phyloP scores from a whole-genome alignment of 768 basidiomycete genomes.

The Tulasnella sp. region DNA sequence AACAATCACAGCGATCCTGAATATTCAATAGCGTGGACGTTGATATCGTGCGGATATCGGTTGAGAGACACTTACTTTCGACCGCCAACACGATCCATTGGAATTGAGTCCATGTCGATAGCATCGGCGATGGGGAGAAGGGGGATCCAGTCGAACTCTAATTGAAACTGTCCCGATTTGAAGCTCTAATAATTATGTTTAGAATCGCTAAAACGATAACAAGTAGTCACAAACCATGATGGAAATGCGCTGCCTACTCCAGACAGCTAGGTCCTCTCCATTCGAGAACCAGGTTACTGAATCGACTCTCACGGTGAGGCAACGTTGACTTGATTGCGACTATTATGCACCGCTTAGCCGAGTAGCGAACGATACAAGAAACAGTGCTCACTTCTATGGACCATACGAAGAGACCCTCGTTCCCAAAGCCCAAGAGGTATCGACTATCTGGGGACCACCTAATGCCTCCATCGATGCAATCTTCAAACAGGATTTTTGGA shows the following conservation, averaged over 20 bases:
- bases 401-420: not conserved
- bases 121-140: no score
- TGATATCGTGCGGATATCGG: not conserved
- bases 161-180: not conserved
- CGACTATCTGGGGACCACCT: not conserved
- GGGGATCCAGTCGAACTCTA: not conserved
- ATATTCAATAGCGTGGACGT: not conserved
- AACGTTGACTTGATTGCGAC: not conserved
- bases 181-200: not conserved
- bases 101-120: not conserved
- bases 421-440: not conserved
- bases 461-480: not conserved
- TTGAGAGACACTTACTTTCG: not conserved
- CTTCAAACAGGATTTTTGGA: not conserved
- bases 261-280: not conserved
- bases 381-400: not conserved
- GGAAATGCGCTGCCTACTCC: not conserved
- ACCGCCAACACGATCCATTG: not conserved
- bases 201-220: no score
- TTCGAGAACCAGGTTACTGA: not conserved
- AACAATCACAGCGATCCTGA: not conserved
- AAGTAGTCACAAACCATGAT: not conserved
- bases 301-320: not conserved
- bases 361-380: not conserved
- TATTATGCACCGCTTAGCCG: not conserved